Conservation (phyloP, 768 basidiomycete genomes). For the Imleria badia region DNA sequence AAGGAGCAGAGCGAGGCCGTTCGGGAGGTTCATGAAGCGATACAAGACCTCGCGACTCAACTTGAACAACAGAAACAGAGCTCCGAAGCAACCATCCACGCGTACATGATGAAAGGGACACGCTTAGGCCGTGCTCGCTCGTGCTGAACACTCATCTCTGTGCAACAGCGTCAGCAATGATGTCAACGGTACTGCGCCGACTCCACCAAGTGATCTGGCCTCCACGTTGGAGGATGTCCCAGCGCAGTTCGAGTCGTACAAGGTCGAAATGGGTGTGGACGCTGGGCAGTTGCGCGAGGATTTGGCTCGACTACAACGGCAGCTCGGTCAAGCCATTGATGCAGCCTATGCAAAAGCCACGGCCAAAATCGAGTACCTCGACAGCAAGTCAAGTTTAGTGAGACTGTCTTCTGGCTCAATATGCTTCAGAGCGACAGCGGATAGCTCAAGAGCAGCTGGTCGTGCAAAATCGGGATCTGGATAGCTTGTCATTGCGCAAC, state of each 20-base stretch:
- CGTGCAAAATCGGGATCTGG: slow-evolving; percentile 62
- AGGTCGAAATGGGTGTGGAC: slow-evolving; percentile 79
- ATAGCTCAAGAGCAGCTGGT: slow-evolving; percentile 68
- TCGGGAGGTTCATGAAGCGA: slow-evolving; percentile 84
- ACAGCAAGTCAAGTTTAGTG: slow-evolving; percentile 48
- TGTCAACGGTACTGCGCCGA: slow-evolving; percentile 25
- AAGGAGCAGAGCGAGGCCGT: slow-evolving; percentile 78
- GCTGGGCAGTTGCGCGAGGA: slow-evolving; percentile 72
- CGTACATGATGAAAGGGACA: slow-evolving; percentile 85
- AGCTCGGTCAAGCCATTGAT: slow-evolving; percentile 60
- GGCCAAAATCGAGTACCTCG: slow-evolving; percentile 75
- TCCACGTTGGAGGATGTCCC: slow-evolving; percentile 72
- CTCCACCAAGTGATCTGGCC: slow-evolving; percentile 39
- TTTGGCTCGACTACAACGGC: slow-evolving; percentile 59
- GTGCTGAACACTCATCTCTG: slow-evolving; percentile 39
- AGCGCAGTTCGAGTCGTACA: slow-evolving; percentile 77
- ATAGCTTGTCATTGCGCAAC: slow-evolving; percentile 65
- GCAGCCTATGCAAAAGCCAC: slow-evolving; percentile 79
- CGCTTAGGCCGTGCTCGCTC: slow-evolving; percentile 69
- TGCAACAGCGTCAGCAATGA: slow-evolving; percentile 32
- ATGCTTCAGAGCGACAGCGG: slow-evolving; percentile 58
- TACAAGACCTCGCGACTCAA: slow-evolving; percentile 73
- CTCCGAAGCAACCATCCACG: slow-evolving; percentile 69
- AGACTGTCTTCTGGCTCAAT: not conserved
- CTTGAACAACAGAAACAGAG: slow-evolving; percentile 75